Conservation (phyloP, 2,329 filamentous ascomycete species). For the Hypoxylon sp. region DNA sequence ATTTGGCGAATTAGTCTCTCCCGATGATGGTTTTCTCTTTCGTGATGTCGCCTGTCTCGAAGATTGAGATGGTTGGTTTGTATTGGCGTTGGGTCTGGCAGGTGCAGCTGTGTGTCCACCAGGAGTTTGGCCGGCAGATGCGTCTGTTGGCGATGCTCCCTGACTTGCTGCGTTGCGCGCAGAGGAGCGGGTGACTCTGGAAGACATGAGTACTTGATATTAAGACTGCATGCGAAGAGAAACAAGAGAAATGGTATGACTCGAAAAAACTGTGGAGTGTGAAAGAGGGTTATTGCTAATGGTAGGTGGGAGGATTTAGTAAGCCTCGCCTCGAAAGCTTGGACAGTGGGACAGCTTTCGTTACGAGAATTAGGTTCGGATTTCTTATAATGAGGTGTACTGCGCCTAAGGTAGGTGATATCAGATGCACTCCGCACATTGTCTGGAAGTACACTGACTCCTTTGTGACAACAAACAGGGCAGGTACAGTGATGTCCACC, state of each 20-base stretch:
- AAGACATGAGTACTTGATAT: slow-evolving; percentile 81
- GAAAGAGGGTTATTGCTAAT: slow-evolving; percentile 28
- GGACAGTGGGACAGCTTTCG: slow-evolving; percentile 34
- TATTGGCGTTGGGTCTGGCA: slow-evolving; percentile 53
- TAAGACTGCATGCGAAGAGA: slow-evolving; percentile 38
- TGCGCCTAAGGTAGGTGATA: slow-evolving; percentile 1
- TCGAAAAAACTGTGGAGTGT: slow-evolving; percentile 34
- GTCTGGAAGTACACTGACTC: slow-evolving; percentile 6
- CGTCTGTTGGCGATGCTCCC: slow-evolving; percentile 61
- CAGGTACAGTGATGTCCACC: slow-evolving; percentile 7
- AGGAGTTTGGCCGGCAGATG: slow-evolving; percentile 57
- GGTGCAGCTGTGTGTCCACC: slow-evolving; percentile 58
- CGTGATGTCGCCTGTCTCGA: slow-evolving; percentile 64
- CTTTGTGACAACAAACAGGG: slow-evolving; percentile 12
- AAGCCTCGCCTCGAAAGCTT: slow-evolving; percentile 36
- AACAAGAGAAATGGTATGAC: slow-evolving; percentile 31
- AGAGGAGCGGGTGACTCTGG: slow-evolving; percentile 95
- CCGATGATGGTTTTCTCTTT: slow-evolving; percentile 79
- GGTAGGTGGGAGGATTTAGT: slow-evolving; percentile 30
- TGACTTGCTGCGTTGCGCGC: slow-evolving; percentile 86
- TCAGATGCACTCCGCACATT: slow-evolving; percentile 27
- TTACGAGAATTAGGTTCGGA: slow-evolving; percentile 31
- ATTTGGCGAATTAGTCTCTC: slow-evolving; percentile 62
- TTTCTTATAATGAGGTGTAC: slow-evolving; percentile 16
- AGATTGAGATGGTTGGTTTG: slow-evolving; percentile 51